Evolutionary conservation across 1,139 yeast genomes (phyloP), one percentile per base, ranked within the genome.

Genomic region (Wickerhamomyces sp.): DNA sequence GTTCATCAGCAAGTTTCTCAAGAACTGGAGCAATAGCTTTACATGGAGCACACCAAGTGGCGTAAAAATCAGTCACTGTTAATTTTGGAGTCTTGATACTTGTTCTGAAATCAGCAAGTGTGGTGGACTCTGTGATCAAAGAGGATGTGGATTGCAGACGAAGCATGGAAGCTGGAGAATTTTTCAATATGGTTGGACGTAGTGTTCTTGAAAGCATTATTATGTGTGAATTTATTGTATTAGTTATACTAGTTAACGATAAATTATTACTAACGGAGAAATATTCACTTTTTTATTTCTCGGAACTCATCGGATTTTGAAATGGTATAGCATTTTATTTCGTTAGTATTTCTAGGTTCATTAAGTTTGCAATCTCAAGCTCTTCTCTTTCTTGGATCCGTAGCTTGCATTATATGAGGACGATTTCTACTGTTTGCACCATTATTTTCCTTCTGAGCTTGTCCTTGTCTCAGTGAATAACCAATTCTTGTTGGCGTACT

Each of bases 11-110:
- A 20, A 83, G 72, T 59, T 82, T 78, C 46, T 82, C 86, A 50
- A 86, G 64, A 47, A 78, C 61, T 40, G 96, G 96, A 23, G 89
- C 75, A 60, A 87, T 78, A 54, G 84, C 84, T 61, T 82, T 83
- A 66, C 96, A 87, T 28, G 96, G 96, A 37, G 91, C 95, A 65
- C 96, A 87, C 96, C 96, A 87, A 34, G 82, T 75, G 35, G 95
- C 96, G 55, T 73, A 81, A 60, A 85, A 87, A 60, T 87, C 95
- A 42, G 86, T 82, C 25, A 85, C 75, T 30, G 83, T 77, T 59
- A 81, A 63, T 41, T 81, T 73, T 45, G 67, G 64, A 57, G 68
- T 59, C 47, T 59, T 54, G 44, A 74, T 66, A 29, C 73, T 37
- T 20, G 62, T 63, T 25, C 66, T 61, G 55, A 78, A 78, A 47